Conservation (phyloP, 176 grass and related monocot genomes). For the Cenchrus fungigraminus region DNA sequence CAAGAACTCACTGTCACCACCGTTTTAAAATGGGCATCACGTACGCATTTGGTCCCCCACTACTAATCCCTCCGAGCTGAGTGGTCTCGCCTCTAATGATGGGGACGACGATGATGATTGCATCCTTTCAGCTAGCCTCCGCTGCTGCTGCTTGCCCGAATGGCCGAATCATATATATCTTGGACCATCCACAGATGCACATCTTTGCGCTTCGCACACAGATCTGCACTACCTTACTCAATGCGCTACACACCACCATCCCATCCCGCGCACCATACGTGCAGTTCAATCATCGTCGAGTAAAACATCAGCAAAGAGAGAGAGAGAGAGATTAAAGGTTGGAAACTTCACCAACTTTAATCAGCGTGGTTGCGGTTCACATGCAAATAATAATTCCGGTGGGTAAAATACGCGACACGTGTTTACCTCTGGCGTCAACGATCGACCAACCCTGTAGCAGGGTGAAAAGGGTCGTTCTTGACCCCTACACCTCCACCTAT, state of each 20-base stretch:
- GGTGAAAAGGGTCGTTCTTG: neutral
- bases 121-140: conserved; percentile 4
- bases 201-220: conserved; percentile 1
- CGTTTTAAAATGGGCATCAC: conserved; percentile 37
- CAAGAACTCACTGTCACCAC: conserved; percentile 18
- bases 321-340: neutral
- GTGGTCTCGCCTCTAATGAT: conserved; percentile 41
- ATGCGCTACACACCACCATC: conserved; percentile 1
- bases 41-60: conserved; percentile 36
- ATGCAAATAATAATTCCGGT: neutral
- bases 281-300: neutral
- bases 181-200: neutral
- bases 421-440: neutral
- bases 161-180: conserved; percentile 5
- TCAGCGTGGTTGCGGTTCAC: neutral
- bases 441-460: neutral
- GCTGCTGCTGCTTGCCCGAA: neutral
- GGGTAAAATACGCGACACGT: neutral
- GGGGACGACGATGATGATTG: conserved; percentile 28
- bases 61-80: conserved; percentile 31
- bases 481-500: neutral
- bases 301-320: neutral
- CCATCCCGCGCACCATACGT: neutral
- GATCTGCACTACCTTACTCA: conserved; percentile 17
- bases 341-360: neutral